These are phyloP conservation scores for Pugionium dolabratum DNA, from an alignment of 345 rosid species.

Conservation along the genomic window DNA sequence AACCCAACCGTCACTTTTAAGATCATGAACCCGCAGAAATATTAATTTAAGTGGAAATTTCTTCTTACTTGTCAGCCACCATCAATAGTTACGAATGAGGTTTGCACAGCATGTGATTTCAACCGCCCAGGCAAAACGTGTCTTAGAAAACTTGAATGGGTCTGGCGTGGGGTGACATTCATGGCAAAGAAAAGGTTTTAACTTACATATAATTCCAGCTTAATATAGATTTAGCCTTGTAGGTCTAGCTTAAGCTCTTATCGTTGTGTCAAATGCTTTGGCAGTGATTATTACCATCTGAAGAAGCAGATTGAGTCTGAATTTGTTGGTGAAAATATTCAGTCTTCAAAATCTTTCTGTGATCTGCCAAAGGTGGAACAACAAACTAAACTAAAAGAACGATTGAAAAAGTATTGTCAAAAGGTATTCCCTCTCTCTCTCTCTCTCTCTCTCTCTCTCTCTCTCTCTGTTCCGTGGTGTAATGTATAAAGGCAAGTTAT, in stretches of 20 bases:
- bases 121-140: conserved; percentile 92
- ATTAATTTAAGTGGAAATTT: conserved; percentile 11
- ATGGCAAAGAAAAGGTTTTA: conserved; percentile 86
- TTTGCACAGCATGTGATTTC: conserved; percentile 96
- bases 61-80: conserved; percentile 69
- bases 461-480: neutral
- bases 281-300: conserved; percentile 90
- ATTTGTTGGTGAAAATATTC: conserved; percentile 61
- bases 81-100: conserved; percentile 85
- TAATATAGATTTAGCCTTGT: conserved; percentile 17
- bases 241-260: conserved; percentile 31
- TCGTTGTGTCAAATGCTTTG: conserved; percentile 33
- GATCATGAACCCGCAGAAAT: conserved; percentile 17
- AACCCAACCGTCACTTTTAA: conserved; percentile 3
- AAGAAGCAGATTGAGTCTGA: conserved; percentile 96
- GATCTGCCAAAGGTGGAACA: conserved; percentile 87
- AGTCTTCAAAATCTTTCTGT: conserved; percentile 70
- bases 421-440: conserved; percentile 53
- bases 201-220: conserved; percentile 7
- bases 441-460: neutral
- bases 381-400: conserved; percentile 75
- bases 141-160: conserved; percentile 97
- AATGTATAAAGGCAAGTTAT: conserved; percentile 30
- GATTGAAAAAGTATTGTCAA: conserved; percentile 84
- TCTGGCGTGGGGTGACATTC: conserved; percentile 95